phyloP scores from a whole-genome alignment of 2,329 filamentous ascomycete species.

The Zymoseptoria crescenta region DNA sequence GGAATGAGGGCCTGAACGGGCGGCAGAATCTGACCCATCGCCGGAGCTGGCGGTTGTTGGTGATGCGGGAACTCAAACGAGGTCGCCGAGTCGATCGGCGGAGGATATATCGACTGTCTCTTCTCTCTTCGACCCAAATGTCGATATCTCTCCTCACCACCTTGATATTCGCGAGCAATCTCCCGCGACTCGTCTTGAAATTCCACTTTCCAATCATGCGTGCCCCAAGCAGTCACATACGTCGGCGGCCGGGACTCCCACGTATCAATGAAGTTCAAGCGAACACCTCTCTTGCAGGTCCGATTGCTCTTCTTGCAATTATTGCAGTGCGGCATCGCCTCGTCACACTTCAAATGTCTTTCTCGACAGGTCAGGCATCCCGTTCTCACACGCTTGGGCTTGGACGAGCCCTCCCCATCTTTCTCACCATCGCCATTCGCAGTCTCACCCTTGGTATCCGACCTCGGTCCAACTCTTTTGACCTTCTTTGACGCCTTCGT shows the following conservation, averaged over 20 bases:
- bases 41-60: slow-evolving; percentile 16
- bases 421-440: slow-evolving; percentile 26
- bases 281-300: slow-evolving; percentile 74
- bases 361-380: slow-evolving; percentile 87
- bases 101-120: background rate
- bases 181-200: slow-evolving; percentile 85
- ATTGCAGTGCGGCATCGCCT: slow-evolving; percentile 56
- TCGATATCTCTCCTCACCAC: slow-evolving; percentile 65
- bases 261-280: slow-evolving; percentile 86
- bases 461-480: slow-evolving; percentile 24
- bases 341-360: slow-evolving; percentile 85
- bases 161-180: slow-evolving; percentile 84
- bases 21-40: background rate
- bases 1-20: slow-evolving; percentile 38
- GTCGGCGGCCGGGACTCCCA: slow-evolving; percentile 59
- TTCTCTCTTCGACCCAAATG: slow-evolving; percentile 27
- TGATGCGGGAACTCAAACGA: slow-evolving; percentile 21
- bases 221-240: slow-evolving; percentile 46
- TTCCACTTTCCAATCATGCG: slow-evolving; percentile 61
- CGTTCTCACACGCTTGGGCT: slow-evolving; percentile 80
- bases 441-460: slow-evolving; percentile 17
- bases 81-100: slow-evolving; percentile 25
- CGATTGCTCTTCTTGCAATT: slow-evolving; percentile 87
- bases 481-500: slow-evolving; percentile 26
- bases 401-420: slow-evolving; percentile 34